phyloP scores from a whole-genome alignment of 1,284 basidiomycete species.

The Ganoderma sinense region DNA sequence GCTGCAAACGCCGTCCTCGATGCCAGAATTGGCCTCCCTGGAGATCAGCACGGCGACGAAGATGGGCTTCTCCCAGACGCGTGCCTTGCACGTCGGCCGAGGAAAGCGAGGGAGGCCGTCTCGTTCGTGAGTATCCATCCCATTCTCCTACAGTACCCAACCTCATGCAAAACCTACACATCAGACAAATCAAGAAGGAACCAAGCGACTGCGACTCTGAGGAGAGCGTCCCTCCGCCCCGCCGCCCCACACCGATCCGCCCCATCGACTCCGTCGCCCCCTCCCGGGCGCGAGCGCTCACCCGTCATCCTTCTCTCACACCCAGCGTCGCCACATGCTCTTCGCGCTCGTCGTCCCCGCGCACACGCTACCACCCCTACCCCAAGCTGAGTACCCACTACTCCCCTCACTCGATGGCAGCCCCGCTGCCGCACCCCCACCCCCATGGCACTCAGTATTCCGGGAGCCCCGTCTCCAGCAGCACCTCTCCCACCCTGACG shows the following conservation, averaged over 20 bases:
- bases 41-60: conserved; percentile 29
- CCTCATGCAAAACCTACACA: background rate
- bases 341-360: background rate
- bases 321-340: background rate
- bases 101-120: conserved; percentile 22
- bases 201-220: background rate
- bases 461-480: background rate
- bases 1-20: conserved; percentile 31
- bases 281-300: background rate
- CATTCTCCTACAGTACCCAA: background rate
- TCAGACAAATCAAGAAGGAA: background rate
- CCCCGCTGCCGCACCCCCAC: background rate
- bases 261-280: background rate
- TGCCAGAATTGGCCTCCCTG: conserved; percentile 26
- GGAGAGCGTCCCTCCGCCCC: background rate
- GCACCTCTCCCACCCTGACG: background rate
- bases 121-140: conserved; percentile 19
- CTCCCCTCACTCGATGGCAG: background rate
- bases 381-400: background rate
- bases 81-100: conserved; percentile 23
- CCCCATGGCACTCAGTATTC: too few species aligned
- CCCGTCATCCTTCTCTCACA: background rate
- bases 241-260: background rate
- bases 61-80: conserved; percentile 25
- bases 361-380: background rate